Evolutionary conservation across 441 rosid genomes (phyloP).

Genomic region (Adansonia gregorii): DNA sequence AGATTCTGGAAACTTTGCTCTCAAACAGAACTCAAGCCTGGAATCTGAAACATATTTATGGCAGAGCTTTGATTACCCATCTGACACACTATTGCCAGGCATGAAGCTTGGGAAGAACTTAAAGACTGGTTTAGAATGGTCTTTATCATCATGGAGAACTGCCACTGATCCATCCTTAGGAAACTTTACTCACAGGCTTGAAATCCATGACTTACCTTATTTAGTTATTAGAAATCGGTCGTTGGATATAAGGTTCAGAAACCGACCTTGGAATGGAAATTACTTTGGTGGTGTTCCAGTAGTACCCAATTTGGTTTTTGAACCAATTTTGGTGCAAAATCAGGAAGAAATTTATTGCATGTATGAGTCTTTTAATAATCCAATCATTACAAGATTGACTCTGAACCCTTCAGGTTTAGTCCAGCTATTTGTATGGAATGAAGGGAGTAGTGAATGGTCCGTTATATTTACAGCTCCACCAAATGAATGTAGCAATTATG

Average conservation of each 20-base stretch:
- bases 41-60: background rate
- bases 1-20: background rate
- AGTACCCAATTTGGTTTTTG: background rate
- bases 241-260: background rate
- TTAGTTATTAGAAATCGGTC: background rate
- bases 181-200: background rate
- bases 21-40: background rate
- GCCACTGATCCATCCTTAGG: background rate
- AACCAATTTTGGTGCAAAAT: background rate
- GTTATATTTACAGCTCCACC: background rate
- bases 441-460: background rate
- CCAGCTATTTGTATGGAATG: background rate
- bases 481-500: background rate
- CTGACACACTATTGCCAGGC: background rate
- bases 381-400: background rate
- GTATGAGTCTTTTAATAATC: background rate
- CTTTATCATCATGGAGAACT: constrained; percentile 13
- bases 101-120: background rate
- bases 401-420: background rate
- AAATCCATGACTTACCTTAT: background rate
- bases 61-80: constrained; percentile 13
- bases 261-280: background rate
- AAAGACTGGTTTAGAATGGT: background rate
- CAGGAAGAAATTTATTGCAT: background rate
- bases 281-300: background rate